These are phyloP conservation scores for Nicotiana rustica DNA, from an alignment of 305 asterid genomes.

Conservation along the genomic window DNA sequence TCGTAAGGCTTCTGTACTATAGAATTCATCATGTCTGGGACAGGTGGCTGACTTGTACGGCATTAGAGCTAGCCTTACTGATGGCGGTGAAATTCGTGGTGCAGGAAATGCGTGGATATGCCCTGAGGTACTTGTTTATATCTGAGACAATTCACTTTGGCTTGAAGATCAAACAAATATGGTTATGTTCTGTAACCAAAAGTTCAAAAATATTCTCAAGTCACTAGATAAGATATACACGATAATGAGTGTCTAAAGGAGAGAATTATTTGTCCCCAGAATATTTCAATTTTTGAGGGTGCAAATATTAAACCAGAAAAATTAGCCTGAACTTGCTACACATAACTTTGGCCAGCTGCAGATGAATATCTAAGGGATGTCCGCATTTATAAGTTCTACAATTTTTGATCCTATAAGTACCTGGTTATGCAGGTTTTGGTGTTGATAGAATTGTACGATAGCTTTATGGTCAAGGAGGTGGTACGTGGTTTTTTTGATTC, in stretches of 20 bases:
- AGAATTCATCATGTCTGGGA: constrained; percentile 41
- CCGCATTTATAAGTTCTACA: background rate
- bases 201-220: background rate
- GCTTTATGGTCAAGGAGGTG: background rate
- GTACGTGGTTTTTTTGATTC: background rate
- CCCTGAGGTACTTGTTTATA: constrained; percentile 81
- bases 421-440: constrained; percentile 22
- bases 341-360: background rate
- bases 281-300: constrained; percentile 5
- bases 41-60: constrained; percentile 99
- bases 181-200: background rate
- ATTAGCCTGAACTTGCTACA: constrained; percentile 16
- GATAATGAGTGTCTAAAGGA: constrained; percentile 20
- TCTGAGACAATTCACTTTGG: constrained; percentile 41
- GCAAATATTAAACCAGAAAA: constrained; percentile 23
- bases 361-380: background rate
- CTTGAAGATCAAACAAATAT: constrained; percentile 38
- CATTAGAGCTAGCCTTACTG: constrained; percentile 96
- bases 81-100: constrained; percentile 99
- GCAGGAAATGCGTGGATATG: constrained; percentile 99
- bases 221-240: background rate
- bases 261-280: constrained; percentile 16
- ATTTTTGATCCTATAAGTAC: constrained; percentile 8
- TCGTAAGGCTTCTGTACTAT: constrained; percentile 29
- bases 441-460: constrained; percentile 15